Conservation (phyloP, 2,329 filamentous ascomycete genomes). For the Phyllosticta paracitricarpa region DNA sequence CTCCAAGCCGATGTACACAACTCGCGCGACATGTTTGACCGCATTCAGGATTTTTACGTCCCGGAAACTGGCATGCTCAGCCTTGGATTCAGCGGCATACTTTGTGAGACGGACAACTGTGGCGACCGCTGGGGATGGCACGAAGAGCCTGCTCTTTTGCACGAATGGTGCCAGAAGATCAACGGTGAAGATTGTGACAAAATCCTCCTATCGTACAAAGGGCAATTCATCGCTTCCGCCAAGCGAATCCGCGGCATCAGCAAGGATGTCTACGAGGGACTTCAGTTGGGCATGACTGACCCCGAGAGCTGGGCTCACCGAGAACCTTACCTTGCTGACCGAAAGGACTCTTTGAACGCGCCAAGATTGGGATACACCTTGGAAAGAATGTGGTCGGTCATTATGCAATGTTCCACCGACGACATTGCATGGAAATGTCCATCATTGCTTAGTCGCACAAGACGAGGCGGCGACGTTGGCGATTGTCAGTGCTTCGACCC, state of each 20-base stretch:
- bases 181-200: conserved; percentile 20
- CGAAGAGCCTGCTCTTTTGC: conserved; percentile 30
- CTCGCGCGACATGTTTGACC: conserved; percentile 25
- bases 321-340: conserved; percentile 16
- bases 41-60: conserved; percentile 31
- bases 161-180: conserved; percentile 18
- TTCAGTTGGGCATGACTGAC: conserved; percentile 18
- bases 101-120: conserved; percentile 31
- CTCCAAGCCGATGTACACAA: conserved; percentile 30
- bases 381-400: conserved; percentile 21
- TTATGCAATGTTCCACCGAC: conserved; percentile 21
- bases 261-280: conserved; percentile 25
- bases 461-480: conserved; percentile 16
- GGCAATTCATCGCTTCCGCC: conserved; percentile 39
- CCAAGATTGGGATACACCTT: conserved; percentile 21
- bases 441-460: conserved; percentile 17
- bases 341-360: conserved; percentile 18
- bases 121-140: conserved; percentile 31
- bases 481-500: conserved; percentile 24
- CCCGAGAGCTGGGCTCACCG: conserved; percentile 21
- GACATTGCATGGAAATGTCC: conserved; percentile 23
- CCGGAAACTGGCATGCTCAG: conserved; percentile 37
- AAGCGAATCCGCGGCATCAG: conserved; percentile 30
- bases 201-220: conserved; percentile 35
- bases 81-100: conserved; percentile 29